These are phyloP conservation scores for Fusarium cicatricum DNA, from an alignment of 2,329 filamentous ascomycete genomes.

Conservation along the genomic window DNA sequence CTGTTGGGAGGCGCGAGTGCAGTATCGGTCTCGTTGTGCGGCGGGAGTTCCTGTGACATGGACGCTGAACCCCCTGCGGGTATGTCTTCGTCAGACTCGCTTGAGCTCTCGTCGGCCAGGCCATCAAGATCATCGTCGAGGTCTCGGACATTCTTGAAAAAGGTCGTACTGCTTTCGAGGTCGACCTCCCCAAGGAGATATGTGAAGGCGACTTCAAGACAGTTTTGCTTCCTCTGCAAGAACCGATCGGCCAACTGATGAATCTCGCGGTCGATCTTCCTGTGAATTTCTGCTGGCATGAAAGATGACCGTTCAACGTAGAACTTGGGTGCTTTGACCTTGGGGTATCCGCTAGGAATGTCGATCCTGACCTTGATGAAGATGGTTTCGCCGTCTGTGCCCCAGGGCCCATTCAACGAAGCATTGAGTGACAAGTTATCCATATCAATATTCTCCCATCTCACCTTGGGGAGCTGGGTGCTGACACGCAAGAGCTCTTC, in stretches of 20 bases:
- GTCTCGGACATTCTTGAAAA: conserved; percentile 71
- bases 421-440: conserved; percentile 65
- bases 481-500: conserved; percentile 71
- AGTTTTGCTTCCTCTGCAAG: conserved; percentile 66
- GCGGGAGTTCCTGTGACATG: conserved; percentile 69
- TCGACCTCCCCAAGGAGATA: conserved; percentile 71
- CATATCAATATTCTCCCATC: conserved; percentile 71
- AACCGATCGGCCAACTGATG: conserved; percentile 65
- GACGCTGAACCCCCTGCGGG: conserved; percentile 62
- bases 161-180: conserved; percentile 65
- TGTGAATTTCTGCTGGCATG: conserved; percentile 64
- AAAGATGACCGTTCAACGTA: conserved; percentile 68
- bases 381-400: conserved; percentile 62
- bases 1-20: conserved; percentile 61
- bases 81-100: conserved; percentile 74
- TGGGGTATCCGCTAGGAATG: conserved; percentile 68
- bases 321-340: conserved; percentile 65
- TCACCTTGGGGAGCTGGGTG: conserved; percentile 68
- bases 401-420: conserved; percentile 73
- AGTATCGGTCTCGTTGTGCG: conserved; percentile 62
- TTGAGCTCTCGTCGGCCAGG: conserved; percentile 80
- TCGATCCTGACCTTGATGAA: conserved; percentile 69
- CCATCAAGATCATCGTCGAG: conserved; percentile 65
- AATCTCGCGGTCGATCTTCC: conserved; percentile 61
- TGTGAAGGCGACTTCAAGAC: conserved; percentile 67